phyloP scores from a whole-genome alignment of 192 early-diverging fungal genomes.

The Radiomyces spectabilis region DNA sequence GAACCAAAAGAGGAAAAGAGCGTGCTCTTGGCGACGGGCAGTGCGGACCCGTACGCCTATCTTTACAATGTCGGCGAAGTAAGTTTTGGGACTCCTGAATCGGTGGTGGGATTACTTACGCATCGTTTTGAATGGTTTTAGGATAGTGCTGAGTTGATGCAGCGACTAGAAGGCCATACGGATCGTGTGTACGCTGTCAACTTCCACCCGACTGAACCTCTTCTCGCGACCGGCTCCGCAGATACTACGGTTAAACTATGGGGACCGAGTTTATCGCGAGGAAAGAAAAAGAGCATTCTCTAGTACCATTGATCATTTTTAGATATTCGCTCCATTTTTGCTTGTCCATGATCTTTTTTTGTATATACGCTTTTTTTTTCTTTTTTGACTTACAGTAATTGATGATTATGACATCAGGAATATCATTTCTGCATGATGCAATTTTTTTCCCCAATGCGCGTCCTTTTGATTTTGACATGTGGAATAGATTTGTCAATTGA shows the following conservation, averaged over 20 bases:
- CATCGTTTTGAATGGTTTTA: constrained; percentile 3
- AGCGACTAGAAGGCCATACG: constrained; percentile 86
- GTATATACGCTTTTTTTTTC: too few species aligned
- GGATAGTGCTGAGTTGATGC: constrained; percentile 52
- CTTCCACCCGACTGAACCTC: constrained; percentile 84
- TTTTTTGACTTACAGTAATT: too few species aligned
- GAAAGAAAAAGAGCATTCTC: constrained; percentile 23
- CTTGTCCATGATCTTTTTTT: too few species aligned
- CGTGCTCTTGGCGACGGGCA: constrained; percentile 71
- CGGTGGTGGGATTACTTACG: not conserved
- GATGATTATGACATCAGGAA: too few species aligned
- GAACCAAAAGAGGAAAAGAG: constrained; percentile 40
- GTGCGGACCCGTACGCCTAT: constrained; percentile 77
- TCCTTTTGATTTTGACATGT: too few species aligned
- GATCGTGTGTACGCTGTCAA: constrained; percentile 89
- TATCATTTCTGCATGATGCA: too few species aligned
- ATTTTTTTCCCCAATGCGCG: too few species aligned
- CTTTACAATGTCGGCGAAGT: constrained; percentile 59
- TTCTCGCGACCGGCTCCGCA: constrained; percentile 76
- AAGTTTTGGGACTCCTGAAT: not conserved
- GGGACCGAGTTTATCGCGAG: constrained; percentile 35
- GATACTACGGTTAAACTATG: constrained; percentile 78
- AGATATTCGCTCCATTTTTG: too few species aligned
- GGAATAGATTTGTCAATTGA: too few species aligned
- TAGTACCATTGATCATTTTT: too few species aligned